Evolutionary conservation across 2,329 filamentous ascomycete species (phyloP).

Genomic region (Penicillium sp.): DNA sequence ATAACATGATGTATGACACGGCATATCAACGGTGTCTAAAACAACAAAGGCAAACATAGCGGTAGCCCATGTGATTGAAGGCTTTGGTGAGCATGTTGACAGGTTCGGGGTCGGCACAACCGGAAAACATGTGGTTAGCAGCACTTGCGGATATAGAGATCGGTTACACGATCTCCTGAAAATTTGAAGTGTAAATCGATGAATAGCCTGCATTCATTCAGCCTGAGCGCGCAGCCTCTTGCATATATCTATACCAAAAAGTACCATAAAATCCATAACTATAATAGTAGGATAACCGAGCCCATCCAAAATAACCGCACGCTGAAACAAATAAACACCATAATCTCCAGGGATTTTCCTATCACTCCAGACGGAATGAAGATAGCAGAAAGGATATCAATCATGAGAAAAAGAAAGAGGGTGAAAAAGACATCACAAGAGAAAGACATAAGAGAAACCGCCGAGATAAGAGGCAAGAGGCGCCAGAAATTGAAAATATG

Average conservation of each 20-base stretch:
- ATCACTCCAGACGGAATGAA: conserved; percentile 11
- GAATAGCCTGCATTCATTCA: conserved; percentile 16
- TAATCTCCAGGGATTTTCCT: not conserved
- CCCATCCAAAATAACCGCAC: conserved; percentile 1
- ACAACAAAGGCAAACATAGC: not conserved
- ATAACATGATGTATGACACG: not conserved
- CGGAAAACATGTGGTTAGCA: not conserved
- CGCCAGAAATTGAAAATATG: conserved; percentile 1
- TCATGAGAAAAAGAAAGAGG: conserved; percentile 15
- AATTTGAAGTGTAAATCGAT: not conserved
- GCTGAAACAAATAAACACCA: conserved; percentile 5
- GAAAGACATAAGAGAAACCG: not conserved
- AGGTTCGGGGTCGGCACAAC: not conserved
- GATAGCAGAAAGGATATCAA: conserved; percentile 27
- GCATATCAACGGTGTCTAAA: not conserved
- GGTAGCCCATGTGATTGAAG: not conserved
- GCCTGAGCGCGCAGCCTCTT: conserved; percentile 10
- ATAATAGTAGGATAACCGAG: conserved; percentile 4
- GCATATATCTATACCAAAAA: conserved; percentile 6
- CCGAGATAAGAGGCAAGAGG: not conserved
- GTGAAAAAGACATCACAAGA: not conserved
- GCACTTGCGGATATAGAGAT: not conserved
- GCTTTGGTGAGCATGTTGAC: not conserved
- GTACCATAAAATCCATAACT: conserved; percentile 4
- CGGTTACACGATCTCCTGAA: not conserved